Evolutionary conservation across 2,329 filamentous ascomycete genomes (phyloP).

Genomic region (Xylariomycetidae sp.): DNA sequence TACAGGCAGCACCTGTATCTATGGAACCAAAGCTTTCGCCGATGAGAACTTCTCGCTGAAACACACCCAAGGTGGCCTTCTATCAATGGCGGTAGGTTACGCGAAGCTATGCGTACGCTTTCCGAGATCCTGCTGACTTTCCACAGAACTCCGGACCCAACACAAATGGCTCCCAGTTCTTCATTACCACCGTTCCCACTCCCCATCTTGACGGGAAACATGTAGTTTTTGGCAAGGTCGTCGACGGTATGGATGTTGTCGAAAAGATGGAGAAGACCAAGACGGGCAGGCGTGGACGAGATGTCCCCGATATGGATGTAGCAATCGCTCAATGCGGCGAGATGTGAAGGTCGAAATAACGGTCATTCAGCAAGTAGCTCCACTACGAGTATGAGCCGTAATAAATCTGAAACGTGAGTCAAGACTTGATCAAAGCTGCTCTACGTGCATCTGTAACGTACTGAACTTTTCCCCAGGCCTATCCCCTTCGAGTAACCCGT

Average conservation of each 20-base stretch:
- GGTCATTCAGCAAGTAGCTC: too few relatives aligned
- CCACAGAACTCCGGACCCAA: constrained; percentile 80
- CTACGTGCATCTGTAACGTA: too few relatives aligned
- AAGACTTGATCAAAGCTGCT: too few relatives aligned
- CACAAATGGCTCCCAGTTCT: constrained; percentile 95
- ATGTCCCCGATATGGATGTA: constrained; percentile 81
- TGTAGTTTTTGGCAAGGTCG: constrained; percentile 88
- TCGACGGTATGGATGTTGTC: constrained; percentile 86
- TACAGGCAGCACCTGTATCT: constrained; percentile 83
- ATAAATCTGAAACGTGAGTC: too few relatives aligned
- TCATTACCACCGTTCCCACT: constrained; percentile 86
- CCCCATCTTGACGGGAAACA: constrained; percentile 91
- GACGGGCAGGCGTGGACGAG: constrained; percentile 67
- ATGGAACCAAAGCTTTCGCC: constrained; percentile 75
- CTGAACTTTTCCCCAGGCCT: too few relatives aligned
- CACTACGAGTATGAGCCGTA: too few relatives aligned
- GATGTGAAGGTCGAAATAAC: constrained; percentile 69
- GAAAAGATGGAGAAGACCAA: constrained; percentile 89
- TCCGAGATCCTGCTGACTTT: neutral
- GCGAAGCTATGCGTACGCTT: too few relatives aligned
- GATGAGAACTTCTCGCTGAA: constrained; percentile 86
- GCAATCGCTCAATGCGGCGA: constrained; percentile 84
- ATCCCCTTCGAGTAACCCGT: too few relatives aligned
- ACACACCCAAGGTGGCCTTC: constrained; percentile 73
- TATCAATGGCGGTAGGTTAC: constrained; percentile 83